phyloP scores from a whole-genome alignment of 2,329 filamentous ascomycete species.

The Zasmidium cellare region DNA sequence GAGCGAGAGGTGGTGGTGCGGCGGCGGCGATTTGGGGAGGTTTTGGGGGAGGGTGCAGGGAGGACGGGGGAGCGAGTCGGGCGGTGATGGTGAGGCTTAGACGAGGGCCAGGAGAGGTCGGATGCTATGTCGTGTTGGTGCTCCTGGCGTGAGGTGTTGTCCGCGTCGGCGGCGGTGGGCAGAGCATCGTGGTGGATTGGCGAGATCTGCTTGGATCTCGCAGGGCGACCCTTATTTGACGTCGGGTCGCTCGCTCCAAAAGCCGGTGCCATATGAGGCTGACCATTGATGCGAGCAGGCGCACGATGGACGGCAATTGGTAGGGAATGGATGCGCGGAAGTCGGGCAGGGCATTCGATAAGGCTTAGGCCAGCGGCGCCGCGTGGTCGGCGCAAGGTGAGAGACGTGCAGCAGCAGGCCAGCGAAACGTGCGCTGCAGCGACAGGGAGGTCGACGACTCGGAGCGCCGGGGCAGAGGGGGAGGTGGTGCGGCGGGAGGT shows the following conservation, averaged over 20 bases:
- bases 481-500: no score
- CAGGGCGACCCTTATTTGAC: slow-evolving; percentile 8
- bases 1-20: slow-evolving; percentile 9
- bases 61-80: not conserved
- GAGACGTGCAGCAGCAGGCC: not conserved
- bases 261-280: slow-evolving; percentile 19
- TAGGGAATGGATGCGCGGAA: slow-evolving; percentile 4
- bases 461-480: not conserved
- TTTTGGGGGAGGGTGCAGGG: not conserved
- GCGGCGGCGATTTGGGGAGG: slow-evolving; percentile 1
- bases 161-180: not conserved
- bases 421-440: not conserved
- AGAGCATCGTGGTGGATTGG: slow-evolving; percentile 11
- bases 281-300: slow-evolving; percentile 12
- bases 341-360: not conserved
- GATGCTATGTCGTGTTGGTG: slow-evolving; percentile 2
- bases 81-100: not conserved
- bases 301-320: slow-evolving; percentile 14
- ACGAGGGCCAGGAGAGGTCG: slow-evolving; percentile 5
- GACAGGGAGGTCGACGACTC: not conserved
- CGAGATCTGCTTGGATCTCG: slow-evolving; percentile 20
- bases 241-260: slow-evolving; percentile 13
- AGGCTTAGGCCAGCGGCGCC: slow-evolving; percentile 1
- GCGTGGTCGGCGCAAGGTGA: not conserved
- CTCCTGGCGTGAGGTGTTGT: not conserved